These are phyloP conservation scores for Barnettozyma sp. DNA, from an alignment of 805 yeast species.

Conservation along the genomic window DNA sequence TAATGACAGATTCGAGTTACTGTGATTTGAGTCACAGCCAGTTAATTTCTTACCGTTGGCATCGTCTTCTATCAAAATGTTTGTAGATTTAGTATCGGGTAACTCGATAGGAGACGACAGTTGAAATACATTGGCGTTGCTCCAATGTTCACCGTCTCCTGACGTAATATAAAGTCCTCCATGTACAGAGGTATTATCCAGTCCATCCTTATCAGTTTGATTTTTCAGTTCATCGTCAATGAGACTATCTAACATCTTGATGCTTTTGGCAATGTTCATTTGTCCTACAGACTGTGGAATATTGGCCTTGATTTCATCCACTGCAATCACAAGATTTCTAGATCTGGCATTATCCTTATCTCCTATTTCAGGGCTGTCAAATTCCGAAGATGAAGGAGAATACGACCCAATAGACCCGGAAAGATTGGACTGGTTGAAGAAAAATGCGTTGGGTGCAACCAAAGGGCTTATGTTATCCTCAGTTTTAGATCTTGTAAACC, in stretches of 20 bases:
- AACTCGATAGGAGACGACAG: slow-evolving; percentile 21
- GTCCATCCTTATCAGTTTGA: slow-evolving; percentile 11
- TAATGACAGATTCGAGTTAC: neutral
- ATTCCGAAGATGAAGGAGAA: slow-evolving; percentile 40
- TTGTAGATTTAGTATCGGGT: neutral
- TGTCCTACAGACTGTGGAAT: slow-evolving; percentile 36
- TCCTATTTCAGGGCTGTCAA: slow-evolving; percentile 31
- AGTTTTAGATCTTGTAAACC: slow-evolving; percentile 16
- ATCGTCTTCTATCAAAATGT: neutral
- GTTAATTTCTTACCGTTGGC: no score
- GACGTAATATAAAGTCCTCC: no score
- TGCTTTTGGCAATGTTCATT: slow-evolving; percentile 34
- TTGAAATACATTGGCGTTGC: slow-evolving; percentile 12
- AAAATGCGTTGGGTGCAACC: slow-evolving; percentile 23
- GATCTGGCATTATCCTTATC: slow-evolving; percentile 17
- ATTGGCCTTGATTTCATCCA: slow-evolving; percentile 19
- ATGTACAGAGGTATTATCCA: no score
- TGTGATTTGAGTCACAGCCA: neutral
- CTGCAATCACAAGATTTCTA: slow-evolving; percentile 14
- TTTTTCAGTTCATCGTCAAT: slow-evolving; percentile 22
- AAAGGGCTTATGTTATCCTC: slow-evolving; percentile 21
- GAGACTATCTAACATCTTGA: slow-evolving; percentile 29
- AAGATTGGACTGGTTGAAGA: slow-evolving; percentile 27
- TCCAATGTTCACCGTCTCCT: no score
- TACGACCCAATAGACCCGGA: slow-evolving; percentile 39